Base-by-base conservation (phyloP, 345 rosid species). In the Camelina hispida region DNA sequence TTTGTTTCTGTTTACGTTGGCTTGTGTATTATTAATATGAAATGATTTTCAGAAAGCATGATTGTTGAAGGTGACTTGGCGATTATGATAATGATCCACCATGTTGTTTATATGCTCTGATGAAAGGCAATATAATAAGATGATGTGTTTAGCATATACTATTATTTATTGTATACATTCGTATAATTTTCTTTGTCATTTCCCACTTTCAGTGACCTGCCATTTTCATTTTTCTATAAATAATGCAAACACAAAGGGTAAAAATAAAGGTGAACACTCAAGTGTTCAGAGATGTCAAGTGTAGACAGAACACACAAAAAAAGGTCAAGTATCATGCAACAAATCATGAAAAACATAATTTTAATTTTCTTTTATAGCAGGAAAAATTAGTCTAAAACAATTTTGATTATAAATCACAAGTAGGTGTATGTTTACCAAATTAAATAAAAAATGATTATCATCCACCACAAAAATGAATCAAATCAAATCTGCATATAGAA, bases 71-170 rank as follows among this genome's bases (percentile, higher is more conserved):
- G 11, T 69, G 80, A 69, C 73, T 68, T 62, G 65, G 34, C 37
- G 58, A 62, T 43, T 14, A 76, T 53, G 62, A 43, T 62, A 34
- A 51, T 66, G 32, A 25, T 68, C 69, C 70, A 38, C 67, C 69
- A 61, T 46, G 66, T 69, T 44, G 6, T 60, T 48, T 28, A 18
- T 20, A 58, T 50, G 44, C 6, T 35, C 6, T 35, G 72, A 48
- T 66, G 12, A 15, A 28, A 12, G 20, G 44, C 62, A 44, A 25
- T n/a, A 67, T 28, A 63, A n/a, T 67, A 78, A 74, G 83, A 78
- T 76, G 83, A 83, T 65, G 85, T 82, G 84, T 84, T 42, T 30
- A 80, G 87, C 89, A 83, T 83, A 72, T 70, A 28, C 48, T 54
- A 69, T 23, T 7, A 10, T 60, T 37, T 35, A 7, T 57, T 17